These are phyloP conservation scores for Suillus placidus DNA, from an alignment of 768 basidiomycete genomes.

Conservation along the genomic window DNA sequence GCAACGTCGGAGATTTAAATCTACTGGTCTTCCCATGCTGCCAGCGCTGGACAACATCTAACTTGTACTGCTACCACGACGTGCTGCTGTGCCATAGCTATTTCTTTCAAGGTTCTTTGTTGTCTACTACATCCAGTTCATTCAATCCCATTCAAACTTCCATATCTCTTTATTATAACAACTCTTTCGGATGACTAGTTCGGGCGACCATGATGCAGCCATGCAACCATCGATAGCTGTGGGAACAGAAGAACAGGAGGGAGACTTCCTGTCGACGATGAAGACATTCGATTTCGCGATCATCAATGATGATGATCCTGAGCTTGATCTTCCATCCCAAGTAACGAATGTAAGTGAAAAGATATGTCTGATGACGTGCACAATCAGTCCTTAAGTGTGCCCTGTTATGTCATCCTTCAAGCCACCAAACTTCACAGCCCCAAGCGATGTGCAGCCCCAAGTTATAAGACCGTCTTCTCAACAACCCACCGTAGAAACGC, in stretches of 20 bases:
- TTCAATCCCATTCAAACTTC: not conserved
- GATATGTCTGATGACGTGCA: constrained; percentile 29
- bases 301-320: constrained; percentile 17
- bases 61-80: constrained; percentile 33
- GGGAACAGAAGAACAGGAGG: constrained; percentile 10
- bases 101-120: constrained; percentile 3
- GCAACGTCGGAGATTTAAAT: constrained; percentile 14
- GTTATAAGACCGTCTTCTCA: constrained; percentile 17
- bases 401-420: constrained; percentile 28
- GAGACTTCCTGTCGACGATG: constrained; percentile 2
- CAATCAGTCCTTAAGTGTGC: constrained; percentile 37
- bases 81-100: constrained; percentile 10
- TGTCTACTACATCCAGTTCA: not conserved
- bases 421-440: constrained; percentile 18
- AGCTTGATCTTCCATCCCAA: constrained; percentile 28
- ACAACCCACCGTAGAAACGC: constrained; percentile 40
- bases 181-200: constrained; percentile 20
- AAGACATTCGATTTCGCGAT: constrained; percentile 3
- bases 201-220: constrained; percentile 15
- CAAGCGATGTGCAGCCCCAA: constrained; percentile 17
- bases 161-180: constrained; percentile 7
- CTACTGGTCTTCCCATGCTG: constrained; percentile 28
- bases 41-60: constrained; percentile 15
- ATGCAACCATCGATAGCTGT: constrained; percentile 8
- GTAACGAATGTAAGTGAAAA: constrained; percentile 40